Evolutionary conservation across 1,284 basidiomycete genomes (phyloP), one percentile per base, ranked within the genome.

Genomic region (Heterobasidion annosum): DNA sequence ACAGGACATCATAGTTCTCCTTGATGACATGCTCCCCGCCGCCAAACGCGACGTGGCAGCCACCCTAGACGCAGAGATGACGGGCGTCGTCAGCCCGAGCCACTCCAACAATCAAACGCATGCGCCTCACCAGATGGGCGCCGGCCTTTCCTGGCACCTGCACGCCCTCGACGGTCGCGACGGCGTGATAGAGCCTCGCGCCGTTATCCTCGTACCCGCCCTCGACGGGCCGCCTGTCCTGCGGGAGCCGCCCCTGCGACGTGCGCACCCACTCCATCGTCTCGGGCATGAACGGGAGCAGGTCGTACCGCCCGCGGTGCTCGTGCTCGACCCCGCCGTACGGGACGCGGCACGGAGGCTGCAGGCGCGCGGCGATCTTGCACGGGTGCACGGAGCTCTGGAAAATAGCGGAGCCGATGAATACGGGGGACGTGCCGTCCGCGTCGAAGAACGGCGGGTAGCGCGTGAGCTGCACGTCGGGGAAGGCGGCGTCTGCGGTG

Each of bases 251-350:
- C 4, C 88, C 87, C 53, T 77, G 64, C 15, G 76, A 74, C 1
- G 85, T 77, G 0, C 56, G 71, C 2, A 90, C 83, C 72, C 78
- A 85, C 64, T 86, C 85, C 88, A 91, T 91, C 47, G 73, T 75
- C 37, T 71, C 68, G 0, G 75, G 72, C 51, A 78, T 75, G 63
- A 86, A 86, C 5, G 86, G 85, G 1, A 90, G 74, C 40, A 90
- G 68, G 64, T 88, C 87, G 60, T 79, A 89, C 37, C 85, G 71
- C 1, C 84, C 86, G 2, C 69, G 54, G 60, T 89, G 87, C 43
- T 68, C 71, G 50, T 71, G 58, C 67, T 90, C 87, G 3, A 59
- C 61, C 6, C 84, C 85, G 8, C 78, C 87, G 61, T 80, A 88
- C 1, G 85, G 73, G 1, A 88, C 83, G 25, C 74, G 68, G 64